These are phyloP conservation scores for Tulasnella calospora DNA, from an alignment of 768 basidiomycete species.

Conservation along the genomic window DNA sequence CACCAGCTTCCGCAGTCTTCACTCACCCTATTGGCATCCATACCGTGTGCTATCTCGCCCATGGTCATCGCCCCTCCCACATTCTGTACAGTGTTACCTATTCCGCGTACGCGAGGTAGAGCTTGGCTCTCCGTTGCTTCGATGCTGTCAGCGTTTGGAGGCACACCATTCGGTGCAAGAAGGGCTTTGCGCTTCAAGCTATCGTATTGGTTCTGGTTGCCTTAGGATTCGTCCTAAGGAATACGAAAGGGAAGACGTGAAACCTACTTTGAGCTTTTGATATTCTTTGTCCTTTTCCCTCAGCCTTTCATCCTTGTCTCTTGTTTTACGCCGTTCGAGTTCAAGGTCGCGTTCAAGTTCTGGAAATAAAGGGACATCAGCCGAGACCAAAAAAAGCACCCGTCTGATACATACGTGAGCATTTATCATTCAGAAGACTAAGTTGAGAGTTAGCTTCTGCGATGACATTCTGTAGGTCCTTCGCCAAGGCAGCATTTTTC, in stretches of 20 bases:
- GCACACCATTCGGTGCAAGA: constrained; percentile 44
- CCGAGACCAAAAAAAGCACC: background rate
- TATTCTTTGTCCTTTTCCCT: constrained; percentile 82
- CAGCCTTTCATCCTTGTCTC: constrained; percentile 67
- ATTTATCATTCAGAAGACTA: constrained; percentile 61
- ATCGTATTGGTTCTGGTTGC: constrained; percentile 51
- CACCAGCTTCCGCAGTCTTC: constrained; percentile 28
- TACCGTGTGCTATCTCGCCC: constrained; percentile 55
- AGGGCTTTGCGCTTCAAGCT: constrained; percentile 78
- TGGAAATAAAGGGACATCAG: constrained; percentile 33
- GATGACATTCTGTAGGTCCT: constrained; percentile 78
- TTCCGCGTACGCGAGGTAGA: background rate
- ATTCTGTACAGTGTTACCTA: background rate
- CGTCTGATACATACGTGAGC: constrained; percentile 45
- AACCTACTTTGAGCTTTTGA: constrained; percentile 69
- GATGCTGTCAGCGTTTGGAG: background rate
- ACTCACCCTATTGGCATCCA: constrained; percentile 59
- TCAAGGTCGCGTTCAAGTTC: constrained; percentile 79
- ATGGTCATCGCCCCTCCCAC: constrained; percentile 42
- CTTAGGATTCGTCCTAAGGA: background rate
- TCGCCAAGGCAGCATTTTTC: constrained; percentile 74
- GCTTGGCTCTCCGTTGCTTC: constrained; percentile 11
- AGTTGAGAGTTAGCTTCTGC: constrained; percentile 83
- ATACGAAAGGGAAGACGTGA: background rate
- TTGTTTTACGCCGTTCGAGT: constrained; percentile 65